These are phyloP conservation scores for Microdochium nivale DNA, from an alignment of 2,329 filamentous ascomycete species.

Conservation along the genomic window DNA sequence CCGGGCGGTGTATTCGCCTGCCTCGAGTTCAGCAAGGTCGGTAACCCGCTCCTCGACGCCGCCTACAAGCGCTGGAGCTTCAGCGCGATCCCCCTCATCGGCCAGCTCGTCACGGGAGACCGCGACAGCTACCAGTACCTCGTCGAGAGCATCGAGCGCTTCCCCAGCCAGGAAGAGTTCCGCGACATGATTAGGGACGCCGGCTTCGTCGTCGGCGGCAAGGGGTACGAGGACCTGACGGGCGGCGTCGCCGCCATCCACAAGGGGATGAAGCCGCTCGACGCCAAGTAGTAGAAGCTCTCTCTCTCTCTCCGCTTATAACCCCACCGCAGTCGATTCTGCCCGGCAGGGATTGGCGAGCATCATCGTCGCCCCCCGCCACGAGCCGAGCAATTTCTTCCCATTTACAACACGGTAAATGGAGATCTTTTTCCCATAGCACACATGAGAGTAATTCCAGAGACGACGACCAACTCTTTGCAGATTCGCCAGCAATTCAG, in stretches of 20 bases:
- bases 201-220: constrained; percentile 75
- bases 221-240: constrained; percentile 84
- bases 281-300: constrained; percentile 1
- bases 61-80: constrained; percentile 97
- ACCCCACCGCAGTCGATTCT: too few relatives aligned
- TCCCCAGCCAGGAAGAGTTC: constrained; percentile 81
- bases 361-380: too few relatives aligned
- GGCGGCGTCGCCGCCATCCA: constrained; percentile 93
- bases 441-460: too few relatives aligned
- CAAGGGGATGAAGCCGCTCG: constrained; percentile 79
- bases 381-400: too few relatives aligned
- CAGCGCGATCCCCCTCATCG: constrained; percentile 85
- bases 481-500: too few relatives aligned
- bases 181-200: constrained; percentile 73
- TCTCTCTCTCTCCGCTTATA: too few relatives aligned
- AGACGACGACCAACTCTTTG: too few relatives aligned
- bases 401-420: too few relatives aligned
- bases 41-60: constrained; percentile 70
- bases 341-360: too few relatives aligned
- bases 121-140: constrained; percentile 96
- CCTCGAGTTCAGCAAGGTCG: constrained; percentile 83
- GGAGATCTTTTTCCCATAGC: too few relatives aligned
- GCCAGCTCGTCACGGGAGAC: constrained; percentile 88
- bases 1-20: constrained; percentile 95
- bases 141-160: constrained; percentile 93